Conservation (phyloP, 371 early-diverging fungal genomes). For the Mucor irregularis region DNA sequence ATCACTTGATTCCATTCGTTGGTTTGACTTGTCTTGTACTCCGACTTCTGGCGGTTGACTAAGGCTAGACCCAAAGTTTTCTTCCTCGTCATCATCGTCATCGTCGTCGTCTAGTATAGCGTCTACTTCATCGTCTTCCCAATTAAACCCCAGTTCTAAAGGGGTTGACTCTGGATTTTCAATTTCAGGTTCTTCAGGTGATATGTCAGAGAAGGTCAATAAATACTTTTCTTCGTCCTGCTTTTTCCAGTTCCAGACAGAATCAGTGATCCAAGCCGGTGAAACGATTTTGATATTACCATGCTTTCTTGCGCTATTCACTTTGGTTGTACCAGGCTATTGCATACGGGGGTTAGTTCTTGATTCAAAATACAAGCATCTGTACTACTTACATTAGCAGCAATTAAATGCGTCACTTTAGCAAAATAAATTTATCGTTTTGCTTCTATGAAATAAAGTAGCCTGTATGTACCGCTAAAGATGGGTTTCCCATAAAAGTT, state of each 20-base stretch:
- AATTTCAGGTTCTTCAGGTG: slow-evolving; percentile 23
- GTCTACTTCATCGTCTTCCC: slow-evolving; percentile 58
- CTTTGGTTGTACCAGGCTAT: slow-evolving; percentile 62
- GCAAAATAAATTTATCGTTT: slow-evolving; percentile 57
- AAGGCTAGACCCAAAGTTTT: too few relatives aligned
- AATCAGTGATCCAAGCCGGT: slow-evolving; percentile 65
- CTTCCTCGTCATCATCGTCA: neutral
- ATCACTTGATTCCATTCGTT: too few relatives aligned
- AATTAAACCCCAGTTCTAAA: slow-evolving; percentile 48
- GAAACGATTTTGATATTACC: slow-evolving; percentile 51
- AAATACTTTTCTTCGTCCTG: slow-evolving; percentile 57
- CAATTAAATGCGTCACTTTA: slow-evolving; percentile 76
- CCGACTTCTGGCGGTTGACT: too few relatives aligned
- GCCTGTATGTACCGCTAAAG: too few relatives aligned
- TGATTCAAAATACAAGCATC: neutral
- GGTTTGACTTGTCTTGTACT: too few relatives aligned
- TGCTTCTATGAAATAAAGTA: slow-evolving; percentile 70
- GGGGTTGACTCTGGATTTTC: slow-evolving; percentile 43
- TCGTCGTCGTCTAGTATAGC: slow-evolving; percentile 33
- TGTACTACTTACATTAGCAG: slow-evolving; percentile 62
- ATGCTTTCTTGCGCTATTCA: slow-evolving; percentile 49
- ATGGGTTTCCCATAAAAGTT: too few relatives aligned
- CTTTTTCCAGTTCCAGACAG: slow-evolving; percentile 55
- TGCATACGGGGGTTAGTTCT: neutral
- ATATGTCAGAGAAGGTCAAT: slow-evolving; percentile 4